These are phyloP conservation scores for Tubosaeta sp. DNA, from an alignment of 768 basidiomycete species.

Conservation along the genomic window DNA sequence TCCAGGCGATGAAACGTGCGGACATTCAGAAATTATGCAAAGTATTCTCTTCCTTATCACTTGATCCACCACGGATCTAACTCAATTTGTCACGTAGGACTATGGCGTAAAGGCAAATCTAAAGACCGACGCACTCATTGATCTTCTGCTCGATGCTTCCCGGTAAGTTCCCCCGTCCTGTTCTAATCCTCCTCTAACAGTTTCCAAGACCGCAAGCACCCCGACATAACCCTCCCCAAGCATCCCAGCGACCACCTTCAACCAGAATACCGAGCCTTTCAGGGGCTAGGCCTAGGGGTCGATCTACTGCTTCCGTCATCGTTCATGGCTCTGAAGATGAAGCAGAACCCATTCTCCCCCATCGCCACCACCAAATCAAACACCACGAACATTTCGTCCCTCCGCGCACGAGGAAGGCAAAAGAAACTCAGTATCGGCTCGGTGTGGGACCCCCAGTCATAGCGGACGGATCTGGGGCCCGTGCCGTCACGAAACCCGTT, in stretches of 20 bases:
- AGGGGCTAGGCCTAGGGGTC: constrained; percentile 25
- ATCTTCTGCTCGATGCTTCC: constrained; percentile 58
- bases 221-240: constrained; percentile 17
- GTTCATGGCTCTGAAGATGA: constrained; percentile 45
- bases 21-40: constrained; percentile 62
- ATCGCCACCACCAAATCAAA: constrained; percentile 14
- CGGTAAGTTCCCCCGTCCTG: constrained; percentile 36
- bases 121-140: constrained; percentile 75
- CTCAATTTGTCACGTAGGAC: constrained; percentile 42
- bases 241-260: constrained; percentile 29
- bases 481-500: constrained; percentile 57
- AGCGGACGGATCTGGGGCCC: constrained; percentile 64
- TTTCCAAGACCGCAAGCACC: constrained; percentile 23
- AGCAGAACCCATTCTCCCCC: constrained; percentile 22
- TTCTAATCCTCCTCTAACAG: constrained; percentile 33
- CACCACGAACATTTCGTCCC: constrained; percentile 19
- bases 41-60: constrained; percentile 34
- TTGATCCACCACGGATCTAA: constrained; percentile 11
- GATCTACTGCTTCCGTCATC: constrained; percentile 34
- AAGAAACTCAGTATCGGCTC: constrained; percentile 62
- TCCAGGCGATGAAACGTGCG: constrained; percentile 50
- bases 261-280: constrained; percentile 30
- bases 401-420: constrained; percentile 60
- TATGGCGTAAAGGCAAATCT: constrained; percentile 80
- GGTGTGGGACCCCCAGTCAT: constrained; percentile 68